Evolutionary conservation across 225 moss, liverwort and hornwort genomes (phyloP).

Genomic region (Lunularia cruciata): DNA sequence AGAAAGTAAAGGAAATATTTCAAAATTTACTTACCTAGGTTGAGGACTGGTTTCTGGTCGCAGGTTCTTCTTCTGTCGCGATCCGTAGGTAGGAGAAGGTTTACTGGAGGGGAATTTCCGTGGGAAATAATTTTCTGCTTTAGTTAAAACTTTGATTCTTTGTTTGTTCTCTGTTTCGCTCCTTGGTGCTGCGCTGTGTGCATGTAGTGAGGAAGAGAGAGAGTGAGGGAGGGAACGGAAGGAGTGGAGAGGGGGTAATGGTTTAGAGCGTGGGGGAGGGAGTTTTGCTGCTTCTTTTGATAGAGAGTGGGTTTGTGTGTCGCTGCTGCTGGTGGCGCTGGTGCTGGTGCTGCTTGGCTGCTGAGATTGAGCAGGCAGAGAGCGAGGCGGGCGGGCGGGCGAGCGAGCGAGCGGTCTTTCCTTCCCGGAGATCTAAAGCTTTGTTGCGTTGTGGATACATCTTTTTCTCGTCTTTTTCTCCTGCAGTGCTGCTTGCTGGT

Average conservation of each 20-base stretch:
- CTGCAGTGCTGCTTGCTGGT: background rate
- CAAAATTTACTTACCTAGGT: too few relatives aligned
- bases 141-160: background rate
- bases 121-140: too few relatives aligned
- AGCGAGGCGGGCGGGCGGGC: background rate
- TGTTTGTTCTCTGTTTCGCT: slow-evolving; percentile 1
- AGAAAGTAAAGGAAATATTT: too few relatives aligned
- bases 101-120: too few relatives aligned
- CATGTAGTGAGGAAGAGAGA: slow-evolving; percentile 12
- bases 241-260: too few relatives aligned
- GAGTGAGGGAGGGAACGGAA: slow-evolving; percentile 10
- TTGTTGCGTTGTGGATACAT: background rate
- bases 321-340: slow-evolving; percentile 10
- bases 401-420: slow-evolving; percentile 8
- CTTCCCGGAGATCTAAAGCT: slow-evolving; percentile 4
- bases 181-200: slow-evolving; percentile 10
- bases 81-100: slow-evolving; percentile 4
- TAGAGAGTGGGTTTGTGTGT: slow-evolving; percentile 2
- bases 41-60: background rate
- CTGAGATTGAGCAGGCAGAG: slow-evolving; percentile 3
- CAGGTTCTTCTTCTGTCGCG: background rate
- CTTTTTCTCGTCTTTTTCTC: too few relatives aligned
- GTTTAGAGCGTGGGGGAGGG: slow-evolving; percentile 6
- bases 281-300: slow-evolving; percentile 13
- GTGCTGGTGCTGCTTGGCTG: slow-evolving; percentile 9